Evolutionary conservation across 768 basidiomycete genomes (phyloP).

Genomic region (Calocybe gangraenosa): DNA sequence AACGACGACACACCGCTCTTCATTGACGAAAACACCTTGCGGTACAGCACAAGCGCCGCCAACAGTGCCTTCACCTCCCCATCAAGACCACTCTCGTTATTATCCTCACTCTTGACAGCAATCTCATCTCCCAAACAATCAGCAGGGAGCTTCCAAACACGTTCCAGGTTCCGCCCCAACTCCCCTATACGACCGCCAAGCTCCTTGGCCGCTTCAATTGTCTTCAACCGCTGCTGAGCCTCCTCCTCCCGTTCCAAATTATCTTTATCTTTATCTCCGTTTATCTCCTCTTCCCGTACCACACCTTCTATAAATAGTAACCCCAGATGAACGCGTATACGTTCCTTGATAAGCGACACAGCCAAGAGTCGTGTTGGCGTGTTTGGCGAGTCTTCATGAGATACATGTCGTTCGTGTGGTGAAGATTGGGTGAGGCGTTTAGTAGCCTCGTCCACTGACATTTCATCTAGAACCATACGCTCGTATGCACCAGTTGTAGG

Average conservation of each 20-base stretch:
- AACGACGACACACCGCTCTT: conserved; percentile 29
- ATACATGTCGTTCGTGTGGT: too few relatives aligned
- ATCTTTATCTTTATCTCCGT: conserved; percentile 19
- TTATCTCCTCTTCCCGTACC: conserved; percentile 26
- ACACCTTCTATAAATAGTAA: conserved; percentile 47
- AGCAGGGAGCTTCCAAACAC: conserved; percentile 40
- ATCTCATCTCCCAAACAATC: conserved; percentile 12
- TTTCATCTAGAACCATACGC: conserved; percentile 47
- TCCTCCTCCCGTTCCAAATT: conserved; percentile 24
- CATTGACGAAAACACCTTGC: conserved; percentile 47
- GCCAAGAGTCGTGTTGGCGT: conserved; percentile 51
- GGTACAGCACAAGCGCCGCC: conserved; percentile 56
- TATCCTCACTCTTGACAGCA: conserved; percentile 19
- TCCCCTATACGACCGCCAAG: conserved; percentile 56
- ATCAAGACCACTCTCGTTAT: conserved; percentile 14
- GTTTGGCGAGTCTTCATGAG: conserved; percentile 14
- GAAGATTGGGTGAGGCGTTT: conserved; percentile 31
- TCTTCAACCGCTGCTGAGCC: conserved; percentile 36
- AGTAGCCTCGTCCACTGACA: conserved; percentile 53
- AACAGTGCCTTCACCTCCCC: conserved; percentile 51
- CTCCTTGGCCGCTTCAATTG: conserved; percentile 56
- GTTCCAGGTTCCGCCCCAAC: conserved; percentile 54
- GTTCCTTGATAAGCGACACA: conserved; percentile 42
- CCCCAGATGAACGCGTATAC: conserved; percentile 49
- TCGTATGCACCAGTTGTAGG: conserved; percentile 39